Conservation (phyloP, 108 stramenopile species). For the Stephanodiscus triporus region DNA sequence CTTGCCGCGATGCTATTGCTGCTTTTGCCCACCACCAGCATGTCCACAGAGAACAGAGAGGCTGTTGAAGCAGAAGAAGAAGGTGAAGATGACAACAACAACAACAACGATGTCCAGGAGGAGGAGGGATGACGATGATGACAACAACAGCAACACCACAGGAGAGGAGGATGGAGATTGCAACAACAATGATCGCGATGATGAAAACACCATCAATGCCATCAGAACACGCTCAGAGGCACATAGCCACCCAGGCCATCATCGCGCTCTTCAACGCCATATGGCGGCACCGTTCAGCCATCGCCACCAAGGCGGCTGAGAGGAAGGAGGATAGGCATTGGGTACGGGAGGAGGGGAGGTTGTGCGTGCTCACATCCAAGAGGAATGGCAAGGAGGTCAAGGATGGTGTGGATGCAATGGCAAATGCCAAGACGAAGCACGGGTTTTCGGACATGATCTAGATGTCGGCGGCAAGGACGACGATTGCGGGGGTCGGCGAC, state of each 20-base stretch:
- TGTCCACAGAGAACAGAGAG: conserved; percentile 46
- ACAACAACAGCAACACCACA: background rate
- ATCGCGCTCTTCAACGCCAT: conserved; percentile 92
- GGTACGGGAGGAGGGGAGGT: conserved; percentile 30
- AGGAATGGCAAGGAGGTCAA: conserved; percentile 15
- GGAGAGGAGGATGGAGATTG: background rate
- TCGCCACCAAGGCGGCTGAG: conserved; percentile 22
- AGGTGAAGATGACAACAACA: no score
- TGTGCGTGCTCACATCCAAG: background rate
- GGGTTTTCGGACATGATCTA: conserved; percentile 85
- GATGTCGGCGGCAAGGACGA: conserved; percentile 51
- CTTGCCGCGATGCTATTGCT: conserved; percentile 70
- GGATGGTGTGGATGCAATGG: conserved; percentile 1
- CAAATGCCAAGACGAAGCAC: conserved; percentile 63
- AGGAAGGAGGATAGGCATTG: conserved; percentile 42
- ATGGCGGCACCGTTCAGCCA: conserved; percentile 69
- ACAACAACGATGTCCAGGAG: background rate
- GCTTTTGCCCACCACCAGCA: conserved; percentile 66
- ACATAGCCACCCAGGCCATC: conserved; percentile 88
- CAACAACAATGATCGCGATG: conserved; percentile 1
- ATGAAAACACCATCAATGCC: conserved; percentile 14
- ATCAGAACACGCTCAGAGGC: conserved; percentile 77
- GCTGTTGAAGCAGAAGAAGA: conserved; percentile 27
- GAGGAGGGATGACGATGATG: background rate
- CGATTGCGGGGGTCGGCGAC: background rate